phyloP scores from a whole-genome alignment of 1,139 yeast genomes.

The Scheffersomyces cryptocercus region DNA sequence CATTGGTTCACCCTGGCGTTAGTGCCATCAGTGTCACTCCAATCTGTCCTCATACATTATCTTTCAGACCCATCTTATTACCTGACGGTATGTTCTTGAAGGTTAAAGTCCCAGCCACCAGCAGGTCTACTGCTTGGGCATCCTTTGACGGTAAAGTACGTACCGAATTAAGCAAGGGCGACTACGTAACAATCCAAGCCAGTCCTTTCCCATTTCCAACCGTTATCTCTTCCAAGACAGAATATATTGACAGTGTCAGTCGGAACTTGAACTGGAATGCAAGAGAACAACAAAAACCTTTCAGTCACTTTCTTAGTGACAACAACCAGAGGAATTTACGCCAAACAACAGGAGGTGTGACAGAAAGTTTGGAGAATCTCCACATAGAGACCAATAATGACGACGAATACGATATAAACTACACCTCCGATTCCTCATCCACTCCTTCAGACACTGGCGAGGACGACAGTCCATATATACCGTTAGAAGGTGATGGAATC shows the following conservation, averaged over 20 bases:
- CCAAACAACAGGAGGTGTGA: not conserved
- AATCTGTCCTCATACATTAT: slow-evolving; percentile 87
- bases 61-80: slow-evolving; percentile 81
- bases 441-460: slow-evolving; percentile 16
- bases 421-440: slow-evolving; percentile 9
- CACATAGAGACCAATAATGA: slow-evolving; percentile 13
- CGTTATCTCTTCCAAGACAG: slow-evolving; percentile 70
- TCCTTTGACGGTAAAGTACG: slow-evolving; percentile 85
- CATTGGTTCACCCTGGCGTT: slow-evolving; percentile 86
- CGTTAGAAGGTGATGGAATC: slow-evolving; percentile 28
- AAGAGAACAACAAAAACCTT: slow-evolving; percentile 79
- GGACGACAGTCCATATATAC: slow-evolving; percentile 21
- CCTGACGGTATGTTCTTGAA: slow-evolving; percentile 84
- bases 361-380: slow-evolving; percentile 9
- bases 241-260: slow-evolving; percentile 81
- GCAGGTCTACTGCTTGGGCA: slow-evolving; percentile 86
- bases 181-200: slow-evolving; percentile 75
- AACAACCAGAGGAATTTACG: slow-evolving; percentile 34
- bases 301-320: slow-evolving; percentile 52
- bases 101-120: slow-evolving; percentile 68
- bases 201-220: slow-evolving; percentile 87
- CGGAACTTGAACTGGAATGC: slow-evolving; percentile 86
- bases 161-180: slow-evolving; percentile 69
- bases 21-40: slow-evolving; percentile 90
- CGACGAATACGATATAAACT: slow-evolving; percentile 30